Evolutionary conservation across 176 grass and related monocot genomes (phyloP), one percentile per base, ranked within the genome.

Genomic region (Cenchrus purpureus): DNA sequence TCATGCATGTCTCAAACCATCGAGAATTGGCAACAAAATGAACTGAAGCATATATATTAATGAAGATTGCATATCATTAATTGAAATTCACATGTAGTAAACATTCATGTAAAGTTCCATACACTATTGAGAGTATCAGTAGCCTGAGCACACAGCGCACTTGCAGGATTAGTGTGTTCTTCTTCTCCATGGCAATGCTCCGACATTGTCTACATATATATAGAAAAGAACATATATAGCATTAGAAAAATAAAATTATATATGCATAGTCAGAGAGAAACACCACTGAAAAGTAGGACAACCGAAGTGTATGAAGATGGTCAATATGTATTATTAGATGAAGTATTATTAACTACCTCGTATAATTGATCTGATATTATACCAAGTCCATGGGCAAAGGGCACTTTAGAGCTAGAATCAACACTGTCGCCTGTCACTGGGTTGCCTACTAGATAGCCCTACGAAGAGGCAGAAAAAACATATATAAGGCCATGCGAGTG

Each of bases 291-390:
- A 25, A 49, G n/a, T n/a, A n/a, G 3, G 6, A 22, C 22, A 13
- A 25, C n/a, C 25, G 49, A 52, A 52, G n/a, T 73, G 70, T 25
- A 25, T 25, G 25, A 25, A 25, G 25, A 25, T 25, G 25, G 25
- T 25, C 25, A 25, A 25, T 25, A 25, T 25, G 25, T 25, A 25
- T 25, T 25, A 25, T 25, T 25, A 25, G 25, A 29, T 13, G 15
- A 34, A 25, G 43, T 2, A 59, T 56, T 34, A 12, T 20, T 1
- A 37, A 19, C 79, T 79, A 92, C 88, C 91, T 90, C 84, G n/a
- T 87, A 92, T 14, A 92, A 8, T 77, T 92, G 87, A 57, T 92
- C 80, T 32, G 87, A 92, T 77, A 92, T 92, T 29, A 92, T 82
- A 17, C 87, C 84, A 7, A 85, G 6, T 25, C 91, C 91, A 4